phyloP scores from a whole-genome alignment of 108 stramenopile species.

The Poteriospumella lacustris region DNA sequence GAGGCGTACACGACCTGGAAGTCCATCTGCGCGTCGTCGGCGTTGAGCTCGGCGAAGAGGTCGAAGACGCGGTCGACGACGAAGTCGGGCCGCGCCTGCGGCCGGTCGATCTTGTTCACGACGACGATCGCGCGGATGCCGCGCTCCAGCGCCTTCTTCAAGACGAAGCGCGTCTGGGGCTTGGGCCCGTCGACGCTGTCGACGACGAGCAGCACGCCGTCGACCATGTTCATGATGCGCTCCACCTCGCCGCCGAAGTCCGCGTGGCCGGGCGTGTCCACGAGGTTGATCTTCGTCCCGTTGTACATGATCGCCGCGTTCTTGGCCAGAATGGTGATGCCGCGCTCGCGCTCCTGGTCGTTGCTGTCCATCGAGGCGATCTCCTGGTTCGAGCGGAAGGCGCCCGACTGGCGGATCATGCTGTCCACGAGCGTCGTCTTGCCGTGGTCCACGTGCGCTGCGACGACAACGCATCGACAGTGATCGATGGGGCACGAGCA shows the following conservation, averaged over 20 bases:
- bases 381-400: conserved; percentile 82
- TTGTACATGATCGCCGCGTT: conserved; percentile 85
- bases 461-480: conserved; percentile 20
- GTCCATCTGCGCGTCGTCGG: conserved; percentile 93
- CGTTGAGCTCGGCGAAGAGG: conserved; percentile 89
- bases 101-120: conserved; percentile 98
- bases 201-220: conserved; percentile 93
- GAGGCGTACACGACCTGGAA: conserved; percentile 90
- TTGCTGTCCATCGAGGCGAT: conserved; percentile 83
- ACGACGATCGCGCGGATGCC: conserved; percentile 90
- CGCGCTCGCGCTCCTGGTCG: conserved; percentile 96
- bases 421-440: conserved; percentile 96
- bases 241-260: conserved; percentile 99
- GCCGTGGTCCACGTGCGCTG: conserved; percentile 81
- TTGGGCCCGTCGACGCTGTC: conserved; percentile 96
- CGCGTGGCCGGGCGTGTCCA: conserved; percentile 83
- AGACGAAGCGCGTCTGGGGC: conserved; percentile 94
- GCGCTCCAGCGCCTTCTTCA: conserved; percentile 88
- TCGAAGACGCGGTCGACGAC: conserved; percentile 97
- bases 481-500: conserved; percentile 11
- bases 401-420: conserved; percentile 80
- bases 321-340: conserved; percentile 97
- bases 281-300: conserved; percentile 88
- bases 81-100: conserved; percentile 87
- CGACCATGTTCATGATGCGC: conserved; percentile 93